These are phyloP conservation scores for Lactifluus echinatus DNA, from an alignment of 768 basidiomycete genomes.

Conservation along the genomic window DNA sequence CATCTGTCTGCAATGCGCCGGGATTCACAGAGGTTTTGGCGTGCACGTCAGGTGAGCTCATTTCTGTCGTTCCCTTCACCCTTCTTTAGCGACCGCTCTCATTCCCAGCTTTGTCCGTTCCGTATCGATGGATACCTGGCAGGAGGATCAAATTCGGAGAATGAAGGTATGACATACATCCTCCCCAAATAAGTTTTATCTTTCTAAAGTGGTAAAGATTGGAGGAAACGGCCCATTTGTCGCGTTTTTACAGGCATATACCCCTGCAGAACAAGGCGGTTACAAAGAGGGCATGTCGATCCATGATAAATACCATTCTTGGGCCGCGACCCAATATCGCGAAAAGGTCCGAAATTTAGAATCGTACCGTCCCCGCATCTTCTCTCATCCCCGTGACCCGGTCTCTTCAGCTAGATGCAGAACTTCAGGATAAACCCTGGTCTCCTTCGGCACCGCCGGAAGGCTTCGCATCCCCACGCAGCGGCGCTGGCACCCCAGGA, in stretches of 20 bases:
- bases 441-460: slow-evolving; percentile 63
- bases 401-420: slow-evolving; percentile 60
- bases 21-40: slow-evolving; percentile 81
- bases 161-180: slow-evolving; percentile 61
- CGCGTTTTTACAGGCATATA: slow-evolving; percentile 66
- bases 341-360: slow-evolving; percentile 58
- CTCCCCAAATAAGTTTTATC: neutral
- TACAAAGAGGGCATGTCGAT: slow-evolving; percentile 52
- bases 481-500: slow-evolving; percentile 37
- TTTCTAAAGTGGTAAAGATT: slow-evolving; percentile 37
- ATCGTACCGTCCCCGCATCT: neutral
- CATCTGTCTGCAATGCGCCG: slow-evolving; percentile 85
- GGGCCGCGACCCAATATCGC: slow-evolving; percentile 91
- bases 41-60: slow-evolving; percentile 74
- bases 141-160: slow-evolving; percentile 73
- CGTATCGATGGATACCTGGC: slow-evolving; percentile 96
- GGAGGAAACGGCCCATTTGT: slow-evolving; percentile 85
- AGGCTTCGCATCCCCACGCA: slow-evolving; percentile 28
- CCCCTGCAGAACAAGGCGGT: slow-evolving; percentile 57
- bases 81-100: slow-evolving; percentile 18
- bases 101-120: slow-evolving; percentile 73
- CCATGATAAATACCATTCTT: slow-evolving; percentile 81
- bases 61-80: neutral
- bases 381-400: neutral
- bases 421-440: slow-evolving; percentile 71